These are phyloP conservation scores for Sarcomyxa edulis DNA, from an alignment of 768 basidiomycete genomes.

Conservation along the genomic window DNA sequence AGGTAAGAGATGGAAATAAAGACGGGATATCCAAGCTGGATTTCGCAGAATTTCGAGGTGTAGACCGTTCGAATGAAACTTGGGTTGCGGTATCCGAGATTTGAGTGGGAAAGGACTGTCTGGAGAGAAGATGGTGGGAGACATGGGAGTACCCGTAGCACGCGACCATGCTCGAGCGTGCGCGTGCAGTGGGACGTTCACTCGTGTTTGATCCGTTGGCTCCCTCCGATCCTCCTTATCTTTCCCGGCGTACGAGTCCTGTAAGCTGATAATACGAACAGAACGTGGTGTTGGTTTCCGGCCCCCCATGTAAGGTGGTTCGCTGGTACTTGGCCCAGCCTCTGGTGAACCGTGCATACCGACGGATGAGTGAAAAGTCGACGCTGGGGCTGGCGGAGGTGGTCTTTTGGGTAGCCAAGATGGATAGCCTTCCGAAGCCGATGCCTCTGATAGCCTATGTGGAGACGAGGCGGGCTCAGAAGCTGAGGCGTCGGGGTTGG, in stretches of 20 bases:
- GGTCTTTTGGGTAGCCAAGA: constrained; percentile 82
- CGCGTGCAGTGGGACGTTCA: constrained; percentile 25
- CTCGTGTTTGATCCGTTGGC: constrained; percentile 45
- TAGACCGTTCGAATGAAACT: constrained; percentile 63
- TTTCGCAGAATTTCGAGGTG: constrained; percentile 63
- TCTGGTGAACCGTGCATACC: constrained; percentile 29
- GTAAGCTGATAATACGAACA: constrained; percentile 73
- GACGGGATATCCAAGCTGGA: constrained; percentile 46
- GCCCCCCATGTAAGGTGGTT: constrained; percentile 44
- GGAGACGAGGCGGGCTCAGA: constrained; percentile 27
- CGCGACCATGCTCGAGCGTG: constrained; percentile 55
- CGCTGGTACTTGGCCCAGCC: constrained; percentile 23
- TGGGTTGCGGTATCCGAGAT: constrained; percentile 43
- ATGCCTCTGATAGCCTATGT: constrained; percentile 34
- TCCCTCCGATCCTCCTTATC: constrained; percentile 36
- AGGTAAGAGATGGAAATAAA: constrained; percentile 70
- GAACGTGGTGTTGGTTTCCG: constrained; percentile 77
- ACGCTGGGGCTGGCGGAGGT: constrained; percentile 68
- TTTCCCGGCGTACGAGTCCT: constrained; percentile 40
- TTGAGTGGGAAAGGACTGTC: constrained; percentile 22
- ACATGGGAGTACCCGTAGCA: constrained; percentile 39
- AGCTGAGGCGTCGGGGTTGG: constrained; percentile 12
- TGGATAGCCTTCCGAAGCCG: constrained; percentile 68
- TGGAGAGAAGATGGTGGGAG: constrained; percentile 39
- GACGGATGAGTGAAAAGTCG: constrained; percentile 58